Conservation (phyloP, 495 filamentous ascomycete species). For the Penicillium coffeae region DNA sequence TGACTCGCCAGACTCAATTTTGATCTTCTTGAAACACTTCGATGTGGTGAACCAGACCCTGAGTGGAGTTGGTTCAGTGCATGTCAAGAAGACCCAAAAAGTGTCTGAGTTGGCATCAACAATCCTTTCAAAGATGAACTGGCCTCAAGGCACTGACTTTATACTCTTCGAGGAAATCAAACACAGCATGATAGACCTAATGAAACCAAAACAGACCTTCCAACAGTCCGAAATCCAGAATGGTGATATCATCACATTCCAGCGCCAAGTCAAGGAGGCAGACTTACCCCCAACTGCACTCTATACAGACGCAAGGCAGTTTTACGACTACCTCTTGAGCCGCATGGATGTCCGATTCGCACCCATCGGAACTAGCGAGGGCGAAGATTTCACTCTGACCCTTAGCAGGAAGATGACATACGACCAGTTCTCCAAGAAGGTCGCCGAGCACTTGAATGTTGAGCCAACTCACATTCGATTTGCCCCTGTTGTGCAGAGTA, state of each 20-base stretch:
- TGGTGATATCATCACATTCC: conserved; percentile 95
- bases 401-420: conserved; percentile 87
- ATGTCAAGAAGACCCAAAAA: conserved; percentile 81
- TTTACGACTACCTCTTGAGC: conserved; percentile 89
- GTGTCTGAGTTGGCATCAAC: conserved; percentile 77
- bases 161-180: conserved; percentile 96
- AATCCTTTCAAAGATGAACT: conserved; percentile 82
- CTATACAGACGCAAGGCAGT: conserved; percentile 68
- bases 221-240: conserved; percentile 92
- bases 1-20: conserved; percentile 55
- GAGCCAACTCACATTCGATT: conserved; percentile 87
- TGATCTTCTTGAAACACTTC: conserved; percentile 92
- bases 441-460: conserved; percentile 73
- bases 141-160: conserved; percentile 62
- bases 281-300: conserved; percentile 47
- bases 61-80: conserved; percentile 72
- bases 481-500: conserved; percentile 71
- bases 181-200: conserved; percentile 89
- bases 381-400: conserved; percentile 63
- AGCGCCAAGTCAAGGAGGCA: conserved; percentile 60
- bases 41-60: conserved; percentile 73
- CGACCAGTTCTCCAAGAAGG: conserved; percentile 81
- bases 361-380: conserved; percentile 33
- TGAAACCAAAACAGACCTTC: conserved; percentile 87
- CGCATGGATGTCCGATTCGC: conserved; percentile 62